A percentile compares a stretch with the other conserved stretches of the same genome.
phyloP scores from a whole-genome alignment of 1,284 basidiomycete species.

The Pterulicium gracile region DNA sequence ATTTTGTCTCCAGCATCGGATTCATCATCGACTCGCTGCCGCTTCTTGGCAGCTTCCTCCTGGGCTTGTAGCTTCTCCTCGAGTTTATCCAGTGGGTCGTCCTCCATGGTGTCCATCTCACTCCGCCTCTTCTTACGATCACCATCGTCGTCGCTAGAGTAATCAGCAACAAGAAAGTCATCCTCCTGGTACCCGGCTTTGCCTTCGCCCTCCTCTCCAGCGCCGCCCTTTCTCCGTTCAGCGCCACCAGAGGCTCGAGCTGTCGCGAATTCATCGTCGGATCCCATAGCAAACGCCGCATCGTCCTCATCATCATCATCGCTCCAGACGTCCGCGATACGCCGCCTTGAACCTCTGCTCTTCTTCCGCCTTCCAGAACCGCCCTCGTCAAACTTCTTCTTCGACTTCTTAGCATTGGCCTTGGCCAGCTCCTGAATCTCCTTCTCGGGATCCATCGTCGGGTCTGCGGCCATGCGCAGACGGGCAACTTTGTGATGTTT shows the following conservation, averaged over 20 bases:
- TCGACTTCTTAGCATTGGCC: slow-evolving; percentile 50
- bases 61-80: slow-evolving; percentile 54
- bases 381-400: slow-evolving; percentile 32
- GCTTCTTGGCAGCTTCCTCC: slow-evolving; percentile 27
- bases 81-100: slow-evolving; percentile 57
- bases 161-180: slow-evolving; percentile 71
- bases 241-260: slow-evolving; percentile 10
- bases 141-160: slow-evolving; percentile 52
- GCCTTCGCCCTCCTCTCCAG: slow-evolving; percentile 25
- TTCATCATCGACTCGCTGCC: slow-evolving; percentile 18
- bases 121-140: slow-evolving; percentile 27
- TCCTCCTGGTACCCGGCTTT: slow-evolving; percentile 68
- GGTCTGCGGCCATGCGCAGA: slow-evolving; percentile 65
- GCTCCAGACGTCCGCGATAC: slow-evolving; percentile 42
- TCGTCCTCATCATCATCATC: slow-evolving; percentile 52
- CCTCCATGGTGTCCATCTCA: slow-evolving; percentile 35
- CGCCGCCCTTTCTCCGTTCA: slow-evolving; percentile 21
- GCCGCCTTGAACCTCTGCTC: slow-evolving; percentile 23
- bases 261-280: slow-evolving; percentile 38
- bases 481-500: slow-evolving; percentile 74
- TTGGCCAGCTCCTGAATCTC: slow-evolving; percentile 63
- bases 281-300: slow-evolving; percentile 31
- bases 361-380: slow-evolving; percentile 25
- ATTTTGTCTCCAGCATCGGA: slow-evolving; percentile 36
- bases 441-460: slow-evolving; percentile 60